These are phyloP conservation scores for Myrmaecium sp. DNA, from an alignment of 2,329 filamentous ascomycete species.

Conservation along the genomic window DNA sequence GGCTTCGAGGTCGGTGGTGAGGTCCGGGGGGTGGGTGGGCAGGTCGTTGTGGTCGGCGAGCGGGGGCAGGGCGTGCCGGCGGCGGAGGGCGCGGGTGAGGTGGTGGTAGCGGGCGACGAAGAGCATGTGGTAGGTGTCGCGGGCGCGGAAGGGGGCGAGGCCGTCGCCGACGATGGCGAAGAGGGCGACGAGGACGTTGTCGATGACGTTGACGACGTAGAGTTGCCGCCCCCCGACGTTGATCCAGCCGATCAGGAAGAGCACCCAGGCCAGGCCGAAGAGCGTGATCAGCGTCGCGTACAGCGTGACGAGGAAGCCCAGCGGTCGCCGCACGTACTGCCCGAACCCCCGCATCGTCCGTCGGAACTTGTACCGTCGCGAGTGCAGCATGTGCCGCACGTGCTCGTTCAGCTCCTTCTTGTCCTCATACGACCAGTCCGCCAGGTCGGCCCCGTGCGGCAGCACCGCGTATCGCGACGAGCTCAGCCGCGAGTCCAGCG, in stretches of 20 bases:
- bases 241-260: slow-evolving; percentile 81
- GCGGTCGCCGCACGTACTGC: slow-evolving; percentile 57
- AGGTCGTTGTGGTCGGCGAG: slow-evolving; percentile 50
- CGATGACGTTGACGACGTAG: slow-evolving; percentile 32
- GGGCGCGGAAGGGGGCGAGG: slow-evolving; percentile 46
- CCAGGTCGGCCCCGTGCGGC: slow-evolving; percentile 53
- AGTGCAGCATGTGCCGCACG: slow-evolving; percentile 77
- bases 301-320: slow-evolving; percentile 69
- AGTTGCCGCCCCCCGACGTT: slow-evolving; percentile 53
- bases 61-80: slow-evolving; percentile 38
- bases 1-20: slow-evolving; percentile 2
- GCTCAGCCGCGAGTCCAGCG: slow-evolving; percentile 50
- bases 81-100: slow-evolving; percentile 43
- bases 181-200: slow-evolving; percentile 38
- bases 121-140: slow-evolving; percentile 72
- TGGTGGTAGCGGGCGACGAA: slow-evolving; percentile 53
- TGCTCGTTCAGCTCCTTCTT: slow-evolving; percentile 68
- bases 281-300: slow-evolving; percentile 71
- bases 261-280: slow-evolving; percentile 74
- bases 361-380: slow-evolving; percentile 62
- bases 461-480: slow-evolving; percentile 64
- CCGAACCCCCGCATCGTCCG: slow-evolving; percentile 63
- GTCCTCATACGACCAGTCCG: slow-evolving; percentile 60
- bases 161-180: slow-evolving; percentile 43
- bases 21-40: slow-evolving; percentile 26